Base-by-base conservation (phyloP, 305 asterid genomes). In the Ilex paraguariensis region DNA sequence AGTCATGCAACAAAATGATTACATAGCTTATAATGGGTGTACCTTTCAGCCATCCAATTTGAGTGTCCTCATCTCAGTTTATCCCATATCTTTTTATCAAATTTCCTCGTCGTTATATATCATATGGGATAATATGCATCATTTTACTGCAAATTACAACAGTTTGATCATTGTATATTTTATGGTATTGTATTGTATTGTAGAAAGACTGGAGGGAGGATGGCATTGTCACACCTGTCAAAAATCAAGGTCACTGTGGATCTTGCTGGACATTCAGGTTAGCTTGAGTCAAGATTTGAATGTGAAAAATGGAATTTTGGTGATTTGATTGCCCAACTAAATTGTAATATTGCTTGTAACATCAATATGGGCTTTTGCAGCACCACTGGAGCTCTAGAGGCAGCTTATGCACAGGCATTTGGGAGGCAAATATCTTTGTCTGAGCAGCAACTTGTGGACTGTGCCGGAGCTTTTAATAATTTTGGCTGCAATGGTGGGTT, bases 201-300 rank as follows among this genome's bases (percentile, higher is more conserved):
- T 74, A 89, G 99, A 85, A 80, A 77, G 97, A 93, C 71, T 94
- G 99, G 99, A 88, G 97, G 82, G 62, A 74, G 73, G 48, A 72
- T 77, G 95, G 95, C 63, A 90, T 90, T 57, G 99, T 94, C 31
- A 90, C 90, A 80, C 95, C 97, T 4, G 84, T 94, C 48, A 94
- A 94, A 76, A 53, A 73, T 56, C 99, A 94, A 76, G 99, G 99
- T 56, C 60, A 65, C 36, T 94, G 97, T 70, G 99, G 99, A 76
- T 94, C 99, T 78, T 90, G 99, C 80, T 90, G 99, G 97, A 90
- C 99, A 71, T 94, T 94, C 84, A 90, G 97, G 97, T 87, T 50
- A 71, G 67, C 64, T 52, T 53, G 68, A 66, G 56, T 62, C 13
- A 5, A 49, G 52, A 46, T 46, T 46, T 7, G 15, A 46, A 46